Evolutionary conservation across 2,329 filamentous ascomycete genomes (phyloP).

Genomic region (Cladosporium colombiae): DNA sequence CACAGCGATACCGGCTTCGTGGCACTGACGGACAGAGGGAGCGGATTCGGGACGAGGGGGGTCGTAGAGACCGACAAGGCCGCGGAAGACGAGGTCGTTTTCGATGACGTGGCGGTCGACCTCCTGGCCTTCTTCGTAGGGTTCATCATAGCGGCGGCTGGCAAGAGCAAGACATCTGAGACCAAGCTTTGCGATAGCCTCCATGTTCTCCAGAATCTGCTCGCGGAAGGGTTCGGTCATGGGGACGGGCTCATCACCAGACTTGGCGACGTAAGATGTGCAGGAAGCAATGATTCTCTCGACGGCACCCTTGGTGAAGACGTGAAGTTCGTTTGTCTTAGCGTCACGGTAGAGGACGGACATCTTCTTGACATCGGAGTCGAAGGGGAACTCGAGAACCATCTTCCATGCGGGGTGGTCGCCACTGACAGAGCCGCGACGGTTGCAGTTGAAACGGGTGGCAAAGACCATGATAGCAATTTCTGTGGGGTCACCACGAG

Average conservation of each 20-base stretch:
- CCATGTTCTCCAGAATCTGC: slow-evolving; percentile 67
- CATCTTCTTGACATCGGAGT: slow-evolving; percentile 76
- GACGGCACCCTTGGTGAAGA: slow-evolving; percentile 69
- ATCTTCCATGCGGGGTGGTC: slow-evolving; percentile 57
- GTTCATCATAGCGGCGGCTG: slow-evolving; percentile 44
- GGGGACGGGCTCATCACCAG: slow-evolving; percentile 39
- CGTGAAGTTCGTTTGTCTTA: slow-evolving; percentile 48
- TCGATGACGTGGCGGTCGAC: slow-evolving; percentile 65
- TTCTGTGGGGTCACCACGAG: slow-evolving; percentile 68
- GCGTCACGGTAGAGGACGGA: slow-evolving; percentile 69
- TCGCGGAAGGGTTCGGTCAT: slow-evolving; percentile 58
- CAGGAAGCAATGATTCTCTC: slow-evolving; percentile 68
- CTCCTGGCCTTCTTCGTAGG: slow-evolving; percentile 50
- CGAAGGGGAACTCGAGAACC: slow-evolving; percentile 70
- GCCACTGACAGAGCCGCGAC: slow-evolving; percentile 41
- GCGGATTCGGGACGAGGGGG: slow-evolving; percentile 81
- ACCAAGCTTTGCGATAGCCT: slow-evolving; percentile 64
- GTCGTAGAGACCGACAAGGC: slow-evolving; percentile 84
- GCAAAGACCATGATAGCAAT: slow-evolving; percentile 76
- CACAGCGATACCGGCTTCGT: slow-evolving; percentile 72
- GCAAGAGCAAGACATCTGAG: slow-evolving; percentile 69
- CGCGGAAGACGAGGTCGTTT: slow-evolving; percentile 68
- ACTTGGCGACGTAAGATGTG: slow-evolving; percentile 42
- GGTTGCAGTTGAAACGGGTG: slow-evolving; percentile 56
- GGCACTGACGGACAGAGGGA: slow-evolving; percentile 68